Base-by-base conservation (phyloP, 108 stramenopile genomes). In the Nitzschia sp. region DNA sequence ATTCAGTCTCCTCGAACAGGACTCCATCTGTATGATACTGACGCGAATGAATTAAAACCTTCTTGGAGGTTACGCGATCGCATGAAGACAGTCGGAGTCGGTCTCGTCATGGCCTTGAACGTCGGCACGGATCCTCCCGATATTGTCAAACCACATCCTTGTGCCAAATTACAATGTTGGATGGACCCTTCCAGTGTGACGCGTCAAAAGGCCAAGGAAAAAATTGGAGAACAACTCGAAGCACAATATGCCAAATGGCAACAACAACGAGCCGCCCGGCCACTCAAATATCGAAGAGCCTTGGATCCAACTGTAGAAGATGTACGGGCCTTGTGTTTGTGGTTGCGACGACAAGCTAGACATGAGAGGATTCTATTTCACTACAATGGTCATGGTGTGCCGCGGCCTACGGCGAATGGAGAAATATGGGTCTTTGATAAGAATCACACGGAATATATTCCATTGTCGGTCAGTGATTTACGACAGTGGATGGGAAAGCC, bases 321-420 rank as follows among this genome's bases (percentile, higher is more conserved):
- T 48, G 92, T 99, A 0, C 77, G 87, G 34, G 65, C 71, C 2
- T 74, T 98, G 26, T 98, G 96, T 64, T 45, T 75, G 13, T 54
- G 71, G 28, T 76, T 98, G 67, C 68, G 99, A 31, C 74, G 85
- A 29, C 71, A 77, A 36, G 97, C 97, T 2, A 74, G 78, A 56
- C 46, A 70, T 9, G 96, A 98, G 71, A 74, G 99, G 29, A 82
- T 98, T 4, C 67, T 99, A 32, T 62, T 99, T 30, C 99, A 99
- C 82, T 98, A 97, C 85, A 98, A 98, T 82, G 98, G 98, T 36
- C 98, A 98, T 70, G 99, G 99, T 15, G 98, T 99, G 15, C 99
- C 99, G 1, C 57, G 94, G 29, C 98, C 98, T 3, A 97, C 98
- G 1, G 66, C 77, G 28, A 92, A 96, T 82, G 99, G 99, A 15